phyloP scores from a whole-genome alignment of 2,329 filamentous ascomycete genomes.

The Sclerotiophoma versabilis region DNA sequence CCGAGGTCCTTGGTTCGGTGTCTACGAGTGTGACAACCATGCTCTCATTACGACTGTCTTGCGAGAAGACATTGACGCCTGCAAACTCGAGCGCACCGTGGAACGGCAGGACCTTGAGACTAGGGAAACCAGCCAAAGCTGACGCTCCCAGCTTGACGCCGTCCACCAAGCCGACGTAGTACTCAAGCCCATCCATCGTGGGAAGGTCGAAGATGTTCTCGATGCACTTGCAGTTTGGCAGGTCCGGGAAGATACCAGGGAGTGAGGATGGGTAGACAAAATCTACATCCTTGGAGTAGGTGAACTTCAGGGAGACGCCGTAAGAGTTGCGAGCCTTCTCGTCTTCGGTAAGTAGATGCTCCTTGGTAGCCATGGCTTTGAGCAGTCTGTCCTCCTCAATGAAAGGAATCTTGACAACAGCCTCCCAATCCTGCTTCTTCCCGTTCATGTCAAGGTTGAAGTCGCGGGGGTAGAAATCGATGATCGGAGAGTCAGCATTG shows the following conservation, averaged over 20 bases:
- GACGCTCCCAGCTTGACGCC: conserved; percentile 82
- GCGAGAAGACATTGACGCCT: conserved; percentile 92
- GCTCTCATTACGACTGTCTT: conserved; percentile 95
- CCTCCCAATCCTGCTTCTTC: conserved; percentile 99
- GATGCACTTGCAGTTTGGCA: conserved; percentile 85
- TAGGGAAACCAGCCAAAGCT: conserved; percentile 94
- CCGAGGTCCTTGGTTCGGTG: conserved; percentile 72
- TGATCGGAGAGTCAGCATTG: conserved; percentile 85
- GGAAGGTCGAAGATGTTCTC: conserved; percentile 97
- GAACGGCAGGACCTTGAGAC: conserved; percentile 83
- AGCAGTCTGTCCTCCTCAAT: conserved; percentile 91
- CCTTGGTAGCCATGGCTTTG: conserved; percentile 83
- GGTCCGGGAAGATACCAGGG: conserved; percentile 87
- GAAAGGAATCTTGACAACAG: conserved; percentile 98
- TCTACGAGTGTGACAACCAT: conserved; percentile 87
- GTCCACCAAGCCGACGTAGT: conserved; percentile 81
- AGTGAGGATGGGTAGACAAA: conserved; percentile 89
- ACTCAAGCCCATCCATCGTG: conserved; percentile 86
- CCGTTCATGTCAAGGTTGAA: conserved; percentile 99
- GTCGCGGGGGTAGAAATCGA: conserved; percentile 96
- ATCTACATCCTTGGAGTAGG: conserved; percentile 77
- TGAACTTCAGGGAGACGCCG: conserved; percentile 91
- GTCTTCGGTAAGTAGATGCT: conserved; percentile 75
- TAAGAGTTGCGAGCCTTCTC: conserved; percentile 88
- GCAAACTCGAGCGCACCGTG: conserved; percentile 83